Evolutionary conservation across 75 land plant genomes (phyloP), one percentile per base, ranked within the genome.

Genomic region (Cunninghamia lanceolata): DNA sequence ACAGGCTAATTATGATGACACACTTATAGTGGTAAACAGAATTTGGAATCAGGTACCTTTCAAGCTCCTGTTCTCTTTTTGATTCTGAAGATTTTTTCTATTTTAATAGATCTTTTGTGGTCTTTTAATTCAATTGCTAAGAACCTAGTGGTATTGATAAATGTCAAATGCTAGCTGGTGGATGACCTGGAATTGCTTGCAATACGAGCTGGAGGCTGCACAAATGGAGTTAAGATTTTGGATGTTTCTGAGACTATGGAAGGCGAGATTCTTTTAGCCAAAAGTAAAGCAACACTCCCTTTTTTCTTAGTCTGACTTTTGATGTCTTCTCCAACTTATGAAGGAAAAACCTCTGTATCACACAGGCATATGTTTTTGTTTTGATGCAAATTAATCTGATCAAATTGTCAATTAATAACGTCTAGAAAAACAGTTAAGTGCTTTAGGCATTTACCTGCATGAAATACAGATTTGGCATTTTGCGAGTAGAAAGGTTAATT

Each of bases 171-270:
- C 42, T 89, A 96, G 96, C 91, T 96, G 66, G 93, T 94, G 85
- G 90, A 90, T 89, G 91, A 94, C 75, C 87, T 96, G 93, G 94
- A 95, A 85, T 85, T 94, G 76, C 71, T 90, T 82, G 89, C 93
- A 38, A 84, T 89, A 70, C 73, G 87, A 21, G 85, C 92, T 47
- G 89, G 82, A 81, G 92, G 91, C 21, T 79, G 91, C 21, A 25
- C 81, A 54, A 90, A 85, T 86, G 86, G 83, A 70, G 82, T 83
- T n/a, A 52, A 83, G 56, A 83, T 84, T 82, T 85, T 83, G 47
- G 85, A 90, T 32, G 50, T 74, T 84, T 34, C 88, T 28, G 42
- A 85, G 15, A 59, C 43, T 46, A 70, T 54, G 28, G 90, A 89
- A 30, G 94, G 94, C 92, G 54, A 86, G 84, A n/a, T 59, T 28